A percentile compares a stretch with the other conserved stretches of the same genome.
phyloP scores from a whole-genome alignment of 129 eudicot species.

The Helianthus tuberosus region DNA sequence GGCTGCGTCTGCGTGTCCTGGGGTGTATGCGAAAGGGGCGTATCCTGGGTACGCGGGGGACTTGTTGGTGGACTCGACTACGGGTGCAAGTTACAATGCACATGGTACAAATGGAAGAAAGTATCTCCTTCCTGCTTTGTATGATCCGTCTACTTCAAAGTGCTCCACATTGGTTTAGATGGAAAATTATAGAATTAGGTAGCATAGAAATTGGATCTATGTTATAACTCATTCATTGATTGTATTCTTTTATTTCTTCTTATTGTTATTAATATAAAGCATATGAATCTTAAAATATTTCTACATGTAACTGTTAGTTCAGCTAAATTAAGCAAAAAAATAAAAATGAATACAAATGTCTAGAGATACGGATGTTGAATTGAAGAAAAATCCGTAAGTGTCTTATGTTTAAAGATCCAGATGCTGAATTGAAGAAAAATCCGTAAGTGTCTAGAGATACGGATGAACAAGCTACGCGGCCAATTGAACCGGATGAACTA shows the following conservation, averaged over 20 bases:
- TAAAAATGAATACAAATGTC: too few relatives aligned
- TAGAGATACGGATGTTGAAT: too few relatives aligned
- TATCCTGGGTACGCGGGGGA: constrained; percentile 52
- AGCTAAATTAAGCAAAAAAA: too few relatives aligned
- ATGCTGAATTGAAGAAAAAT: too few relatives aligned
- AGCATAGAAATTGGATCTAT: constrained; percentile 1
- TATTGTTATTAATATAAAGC: neutral
- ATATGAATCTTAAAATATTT: too few relatives aligned
- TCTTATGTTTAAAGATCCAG: too few relatives aligned
- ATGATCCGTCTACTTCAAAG: constrained; percentile 35
- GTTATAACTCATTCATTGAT: constrained; percentile 24
- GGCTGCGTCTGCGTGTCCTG: constrained; percentile 49
- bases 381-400: too few relatives aligned
- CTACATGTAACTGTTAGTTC: too few relatives aligned
- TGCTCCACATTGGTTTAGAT: constrained; percentile 41
- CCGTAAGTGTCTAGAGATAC: too few relatives aligned
- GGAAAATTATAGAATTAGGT: neutral
- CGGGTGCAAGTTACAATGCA: constrained; percentile 51
- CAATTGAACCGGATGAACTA: too few relatives aligned
- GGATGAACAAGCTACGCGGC: too few relatives aligned
- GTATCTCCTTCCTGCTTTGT: constrained; percentile 40
- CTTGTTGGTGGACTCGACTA: constrained; percentile 33
- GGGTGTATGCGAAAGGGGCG: constrained; percentile 44
- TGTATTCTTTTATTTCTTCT: neutral
- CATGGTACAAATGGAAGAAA: constrained; percentile 40